Base-by-base conservation (phyloP, 2,329 filamentous ascomycete genomes). In the Grosmannia clavigera region DNA sequence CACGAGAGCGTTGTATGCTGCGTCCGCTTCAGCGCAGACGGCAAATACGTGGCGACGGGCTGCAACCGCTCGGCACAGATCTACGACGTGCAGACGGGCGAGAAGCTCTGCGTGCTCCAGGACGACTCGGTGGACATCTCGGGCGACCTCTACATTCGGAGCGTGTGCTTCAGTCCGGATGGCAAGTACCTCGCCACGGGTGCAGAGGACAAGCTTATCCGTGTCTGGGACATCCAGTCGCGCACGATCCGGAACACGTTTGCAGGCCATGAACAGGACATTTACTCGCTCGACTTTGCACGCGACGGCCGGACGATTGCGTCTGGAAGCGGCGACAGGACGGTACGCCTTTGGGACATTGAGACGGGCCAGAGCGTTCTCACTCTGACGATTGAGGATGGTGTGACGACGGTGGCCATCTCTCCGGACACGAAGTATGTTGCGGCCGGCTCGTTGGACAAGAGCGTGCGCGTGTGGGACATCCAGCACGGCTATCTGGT, bases 41-140 rank as follows among this genome's bases (percentile, higher is more conserved):
- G 94, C 66, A 92, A 95, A 70, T 96, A 90, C 67, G 88, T 99
- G 60, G 94, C 94, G 9, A 99, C 94, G 5, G 94, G 94, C 52
- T 97, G 94, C 79, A 99, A 99, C 74, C 81, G 92, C 64, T 96
- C 91, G n/a, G 94, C 94, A n/a, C 92, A 97, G 74, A 99, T 99
- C 68, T 99, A 94, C 72, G 94, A 99, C 65, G 92, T 97, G 51
- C 81, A 84, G 67, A 88, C 84, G 19, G 94, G 94, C 60, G 84
- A 90, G 66, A 94, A 92, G 72, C 85, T 97, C 58, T 94, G 90
- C 66, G 87, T 94, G 61, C 78, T 97, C 40, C 90, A 96, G 72
- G 94, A 99, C 68, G 88, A 92, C 67, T 87, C 81, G 54, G 89
- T 91, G 54, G 90, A 95, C 66, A 85, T 92, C 67, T 86, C 88